Conservation (phyloP, 495 filamentous ascomycete genomes). For the Penicillium goetzii region DNA sequence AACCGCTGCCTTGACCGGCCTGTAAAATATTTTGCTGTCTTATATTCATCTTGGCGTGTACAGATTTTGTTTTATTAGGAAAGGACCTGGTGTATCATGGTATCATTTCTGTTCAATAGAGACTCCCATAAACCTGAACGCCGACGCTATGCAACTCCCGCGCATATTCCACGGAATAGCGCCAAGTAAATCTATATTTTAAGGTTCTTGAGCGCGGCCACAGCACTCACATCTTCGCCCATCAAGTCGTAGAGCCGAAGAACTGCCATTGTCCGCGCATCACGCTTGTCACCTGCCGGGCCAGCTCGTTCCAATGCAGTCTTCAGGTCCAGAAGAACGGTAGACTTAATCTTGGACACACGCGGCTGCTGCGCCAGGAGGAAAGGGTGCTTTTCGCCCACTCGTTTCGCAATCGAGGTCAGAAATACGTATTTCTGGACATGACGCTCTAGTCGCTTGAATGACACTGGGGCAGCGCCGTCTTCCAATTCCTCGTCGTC, state of each 20-base stretch:
- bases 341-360: slow-evolving; percentile 66
- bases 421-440: slow-evolving; percentile 61
- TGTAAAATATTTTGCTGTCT: slow-evolving; percentile 49
- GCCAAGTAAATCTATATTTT: slow-evolving; percentile 46
- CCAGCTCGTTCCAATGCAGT: slow-evolving; percentile 76
- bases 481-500: slow-evolving; percentile 54
- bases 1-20: slow-evolving; percentile 45
- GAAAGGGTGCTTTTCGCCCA: slow-evolving; percentile 68
- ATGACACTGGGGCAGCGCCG: slow-evolving; percentile 46
- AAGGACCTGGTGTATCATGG: slow-evolving; percentile 54
- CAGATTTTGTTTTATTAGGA: slow-evolving; percentile 52
- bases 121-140: slow-evolving; percentile 35
- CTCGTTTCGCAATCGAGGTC: slow-evolving; percentile 50
- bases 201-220: slow-evolving; percentile 64
- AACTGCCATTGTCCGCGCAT: slow-evolving; percentile 65
- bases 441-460: slow-evolving; percentile 58
- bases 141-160: slow-evolving; percentile 49
- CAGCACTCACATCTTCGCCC: slow-evolving; percentile 71
- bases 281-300: slow-evolving; percentile 54
- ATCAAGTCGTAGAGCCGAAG: slow-evolving; percentile 78
- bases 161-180: slow-evolving; percentile 12
- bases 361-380: slow-evolving; percentile 59
- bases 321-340: slow-evolving; percentile 80
- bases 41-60: slow-evolving; percentile 42
- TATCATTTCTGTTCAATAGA: slow-evolving; percentile 52